Base-by-base conservation (phyloP, 208 protist species). In the Wallacemonas sp. region DNA sequence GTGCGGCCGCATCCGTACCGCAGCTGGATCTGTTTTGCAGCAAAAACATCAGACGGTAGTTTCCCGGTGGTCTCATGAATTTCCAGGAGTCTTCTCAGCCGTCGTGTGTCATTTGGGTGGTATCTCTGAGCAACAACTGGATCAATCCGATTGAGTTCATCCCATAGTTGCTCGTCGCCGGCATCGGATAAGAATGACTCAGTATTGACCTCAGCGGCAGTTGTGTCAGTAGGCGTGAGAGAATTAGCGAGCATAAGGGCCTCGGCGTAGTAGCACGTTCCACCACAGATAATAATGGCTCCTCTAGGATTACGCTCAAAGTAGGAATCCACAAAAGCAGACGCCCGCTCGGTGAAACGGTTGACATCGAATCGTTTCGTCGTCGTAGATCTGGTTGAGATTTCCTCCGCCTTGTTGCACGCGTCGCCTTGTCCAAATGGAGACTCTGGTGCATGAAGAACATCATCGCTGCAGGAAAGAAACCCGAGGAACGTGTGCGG, bases 91-190 rank as follows among this genome's bases (percentile, higher is more conserved):
- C 94, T 80, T 21, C 48, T 58, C 2, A 98, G 79, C 9, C 92
- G 84, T 33, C 94, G 78, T 8, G 47, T 73, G 64, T 97, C 87
- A 64, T 96, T 88, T 0, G 90, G 90, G 56, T 98, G 94, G 30
- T 95, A 93, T 8, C 78, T 67, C 23, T 61, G 24, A 8, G 92
- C 89, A 16, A 81, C 72, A 5, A 61, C 72, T 9, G 92, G 70
- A 54, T 97, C 92, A n/a, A 96, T 62, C 33, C 26, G n/a, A 26
- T 86, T 76, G 5, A 95, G 64, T 14, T 64, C 55, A 11, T 84
- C 61, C 87, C 88, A 96, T 12, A 84, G 29, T 27, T 44, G 34
- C 21, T 47, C 27, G 33, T 76, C 66, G 19, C 33, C 36, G 9
- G 49, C 52, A 38, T 64, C 21, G 1, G 43, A 43, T 47, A 61